Conservation (phyloP, 192 early-diverging fungal species). For the Backusella circina region DNA sequence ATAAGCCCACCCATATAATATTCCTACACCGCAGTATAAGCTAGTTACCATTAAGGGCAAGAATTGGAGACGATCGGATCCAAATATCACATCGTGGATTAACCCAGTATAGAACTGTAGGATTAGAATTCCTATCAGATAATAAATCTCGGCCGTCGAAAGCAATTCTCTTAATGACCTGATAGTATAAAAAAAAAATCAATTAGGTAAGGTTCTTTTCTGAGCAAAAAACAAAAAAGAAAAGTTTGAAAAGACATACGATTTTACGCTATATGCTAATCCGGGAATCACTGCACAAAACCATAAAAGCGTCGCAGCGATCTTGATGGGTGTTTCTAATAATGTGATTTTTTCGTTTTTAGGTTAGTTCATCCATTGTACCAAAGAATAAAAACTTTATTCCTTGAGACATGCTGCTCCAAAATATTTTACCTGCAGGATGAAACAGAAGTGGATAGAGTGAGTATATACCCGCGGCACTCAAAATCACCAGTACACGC, state of each 20-base stretch:
- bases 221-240: neutral
- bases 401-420: neutral
- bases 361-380: neutral
- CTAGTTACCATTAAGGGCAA: conserved; percentile 80
- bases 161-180: conserved; percentile 14
- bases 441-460: conserved; percentile 73
- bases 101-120: conserved; percentile 54
- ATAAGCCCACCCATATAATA: conserved; percentile 66
- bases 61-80: conserved; percentile 58
- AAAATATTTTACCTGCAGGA: conserved; percentile 46
- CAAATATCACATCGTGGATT: conserved; percentile 51
- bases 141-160: conserved; percentile 45
- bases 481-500: conserved; percentile 59
- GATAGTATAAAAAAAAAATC: neutral
- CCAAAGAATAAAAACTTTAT: neutral
- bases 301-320: conserved; percentile 26
- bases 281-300: conserved; percentile 18
- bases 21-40: conserved; percentile 71
- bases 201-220: conserved; percentile 5
- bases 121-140: conserved; percentile 43
- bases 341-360: neutral
- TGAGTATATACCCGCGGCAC: conserved; percentile 56
- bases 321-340: conserved; percentile 37
- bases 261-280: conserved; percentile 14
- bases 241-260: conserved; percentile 8